Evolutionary conservation across 2,329 filamentous ascomycete genomes (phyloP).

Genomic region (Stagonosporopsis rhizophila): DNA sequence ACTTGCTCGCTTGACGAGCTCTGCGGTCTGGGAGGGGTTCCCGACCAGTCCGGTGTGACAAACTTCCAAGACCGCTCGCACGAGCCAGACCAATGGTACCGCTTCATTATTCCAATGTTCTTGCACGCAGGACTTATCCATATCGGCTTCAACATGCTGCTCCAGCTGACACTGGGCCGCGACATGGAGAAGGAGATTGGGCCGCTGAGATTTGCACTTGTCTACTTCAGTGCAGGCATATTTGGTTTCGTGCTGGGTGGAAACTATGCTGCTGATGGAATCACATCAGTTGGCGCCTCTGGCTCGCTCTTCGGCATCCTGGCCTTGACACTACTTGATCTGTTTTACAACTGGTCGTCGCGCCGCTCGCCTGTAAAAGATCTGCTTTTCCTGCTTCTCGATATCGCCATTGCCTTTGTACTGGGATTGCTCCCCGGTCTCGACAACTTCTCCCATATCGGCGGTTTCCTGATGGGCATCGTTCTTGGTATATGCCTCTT

Average conservation of each 20-base stretch:
- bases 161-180: constrained; percentile 86
- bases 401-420: constrained; percentile 88
- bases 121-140: constrained; percentile 93
- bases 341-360: constrained; percentile 90
- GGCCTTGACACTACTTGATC: constrained; percentile 84
- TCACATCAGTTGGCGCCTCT: constrained; percentile 85
- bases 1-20: constrained; percentile 79
- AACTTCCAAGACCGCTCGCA: constrained; percentile 63
- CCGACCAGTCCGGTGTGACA: constrained; percentile 64
- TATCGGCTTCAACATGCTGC: constrained; percentile 92
- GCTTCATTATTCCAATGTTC: constrained; percentile 96
- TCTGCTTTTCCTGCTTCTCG: constrained; percentile 83
- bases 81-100: constrained; percentile 91
- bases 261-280: constrained; percentile 84
- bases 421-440: constrained; percentile 89
- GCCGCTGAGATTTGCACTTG: constrained; percentile 82
- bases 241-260: constrained; percentile 95
- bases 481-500: constrained; percentile 85
- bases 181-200: constrained; percentile 95
- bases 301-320: constrained; percentile 92
- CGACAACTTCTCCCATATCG: constrained; percentile 98
- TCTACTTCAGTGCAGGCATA: constrained; percentile 90
- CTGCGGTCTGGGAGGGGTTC: constrained; percentile 82
- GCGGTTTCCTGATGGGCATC: constrained; percentile 91
- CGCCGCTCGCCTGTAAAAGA: constrained; percentile 80